These are phyloP conservation scores for Colletotrichum karsti DNA, from an alignment of 2,329 filamentous ascomycete genomes.

Conservation along the genomic window DNA sequence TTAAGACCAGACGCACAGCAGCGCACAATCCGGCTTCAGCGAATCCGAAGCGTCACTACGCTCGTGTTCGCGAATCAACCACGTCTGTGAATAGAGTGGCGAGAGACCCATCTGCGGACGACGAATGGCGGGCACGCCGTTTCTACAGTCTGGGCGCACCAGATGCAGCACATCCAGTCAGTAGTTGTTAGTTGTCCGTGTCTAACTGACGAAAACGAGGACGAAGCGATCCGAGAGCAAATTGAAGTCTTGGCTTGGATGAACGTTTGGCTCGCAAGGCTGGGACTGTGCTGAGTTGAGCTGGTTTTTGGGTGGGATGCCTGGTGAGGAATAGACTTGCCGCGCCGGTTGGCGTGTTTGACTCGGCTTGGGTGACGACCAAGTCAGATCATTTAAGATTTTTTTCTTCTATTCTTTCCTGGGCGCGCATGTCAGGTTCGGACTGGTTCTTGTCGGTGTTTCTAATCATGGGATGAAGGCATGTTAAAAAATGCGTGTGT, in stretches of 20 bases:
- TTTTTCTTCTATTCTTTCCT: neutral
- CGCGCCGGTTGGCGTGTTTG: conserved; percentile 7
- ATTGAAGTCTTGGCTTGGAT: neutral
- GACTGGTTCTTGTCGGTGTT: conserved; percentile 6
- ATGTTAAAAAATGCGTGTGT: too few species aligned
- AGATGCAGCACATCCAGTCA: neutral
- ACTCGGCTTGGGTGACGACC: conserved; percentile 3
- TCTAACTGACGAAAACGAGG: neutral
- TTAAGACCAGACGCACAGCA: neutral
- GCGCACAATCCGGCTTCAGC: too few species aligned
- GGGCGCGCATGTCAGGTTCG: neutral
- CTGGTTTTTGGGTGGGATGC: neutral
- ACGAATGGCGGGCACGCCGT: neutral
- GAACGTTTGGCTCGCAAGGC: too few species aligned
- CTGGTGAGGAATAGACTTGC: neutral
- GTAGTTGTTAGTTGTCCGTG: neutral
- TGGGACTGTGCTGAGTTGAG: neutral
- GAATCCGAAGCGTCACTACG: neutral
- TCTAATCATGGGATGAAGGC: neutral
- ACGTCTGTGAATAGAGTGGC: neutral
- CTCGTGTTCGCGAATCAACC: neutral
- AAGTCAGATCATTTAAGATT: conserved; percentile 20
- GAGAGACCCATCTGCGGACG: neutral
- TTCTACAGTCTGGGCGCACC: neutral
- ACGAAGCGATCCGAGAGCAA: neutral